A percentile compares a stretch with the other conserved stretches of the same genome.
Conservation (phyloP, 106 monocot genomes). For the Dactylorhiza incarnata region DNA sequence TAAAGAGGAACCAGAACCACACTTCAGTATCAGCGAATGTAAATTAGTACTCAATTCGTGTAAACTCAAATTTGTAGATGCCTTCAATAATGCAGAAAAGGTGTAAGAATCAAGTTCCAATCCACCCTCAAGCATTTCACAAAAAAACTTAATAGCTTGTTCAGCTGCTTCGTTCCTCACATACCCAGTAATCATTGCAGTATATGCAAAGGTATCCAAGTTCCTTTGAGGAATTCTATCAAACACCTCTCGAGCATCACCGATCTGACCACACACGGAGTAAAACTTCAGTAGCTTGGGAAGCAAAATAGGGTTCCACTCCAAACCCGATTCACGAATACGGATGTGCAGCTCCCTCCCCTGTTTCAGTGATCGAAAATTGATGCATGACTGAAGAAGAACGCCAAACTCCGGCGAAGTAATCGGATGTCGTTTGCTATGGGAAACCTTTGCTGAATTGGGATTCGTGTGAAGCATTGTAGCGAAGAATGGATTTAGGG, state of each 20-base stretch:
- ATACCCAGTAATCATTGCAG: conserved; percentile 25
- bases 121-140: conserved; percentile 22
- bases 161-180: conserved; percentile 2
- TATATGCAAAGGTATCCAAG: conserved; percentile 19
- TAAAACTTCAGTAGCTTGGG: conserved; percentile 38
- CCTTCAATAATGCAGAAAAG: conserved; percentile 28
- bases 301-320: conserved; percentile 26
- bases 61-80: conserved; percentile 16
- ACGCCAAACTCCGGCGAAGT: conserved; percentile 20
- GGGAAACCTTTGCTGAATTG: background rate
- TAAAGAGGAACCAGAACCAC: conserved; percentile 1
- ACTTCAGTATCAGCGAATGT: conserved; percentile 30
- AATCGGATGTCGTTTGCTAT: background rate
- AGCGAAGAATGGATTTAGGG: background rate
- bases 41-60: conserved; percentile 8
- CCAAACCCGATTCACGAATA: conserved; percentile 31
- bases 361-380: conserved; percentile 22
- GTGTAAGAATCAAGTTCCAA: conserved; percentile 25
- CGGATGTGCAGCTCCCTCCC: conserved; percentile 28
- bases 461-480: background rate
- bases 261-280: conserved; percentile 16
- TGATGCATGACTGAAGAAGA: conserved; percentile 34
- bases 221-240: conserved; percentile 26
- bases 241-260: conserved; percentile 23
- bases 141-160: conserved; percentile 16